Base-by-base conservation (phyloP, 1,139 yeast genomes). In the Zygosaccharomyces sapae region DNA sequence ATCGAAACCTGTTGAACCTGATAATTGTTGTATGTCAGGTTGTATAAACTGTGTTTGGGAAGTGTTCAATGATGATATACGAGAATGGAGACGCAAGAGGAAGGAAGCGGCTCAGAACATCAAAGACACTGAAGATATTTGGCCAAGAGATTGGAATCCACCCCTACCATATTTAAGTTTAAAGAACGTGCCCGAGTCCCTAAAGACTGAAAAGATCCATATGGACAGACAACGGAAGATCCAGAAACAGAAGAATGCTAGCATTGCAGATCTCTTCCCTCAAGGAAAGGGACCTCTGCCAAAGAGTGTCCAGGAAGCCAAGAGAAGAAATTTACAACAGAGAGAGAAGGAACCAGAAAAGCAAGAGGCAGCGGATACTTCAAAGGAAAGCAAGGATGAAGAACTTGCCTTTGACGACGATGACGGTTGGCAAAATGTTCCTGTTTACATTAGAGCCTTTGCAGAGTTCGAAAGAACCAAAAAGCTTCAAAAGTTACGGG, bases 11-110 rank as follows among this genome's bases (percentile, higher is more conserved):
- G 73, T 71, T 4, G 96, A 88, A 59, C 97, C 97, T 2, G 95
- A 89, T 59, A 89, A 90, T 65, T 92, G 98, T 66, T 92, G 98
- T 66, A 89, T 89, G 96, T 83, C 95, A 54, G 98, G 98, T 1
- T 92, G 98, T 66, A 81, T 88, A 35, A 87, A 90, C 66, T 92
- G 98, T 67, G 97, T 92, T 1, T 92, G 97, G 97, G 97, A 90
- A 58, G 70, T 86, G 48, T 92, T 80, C 65, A 83, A 85, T 56
- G 97, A 90, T 46, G 97, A 92, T 63, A 61, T 90, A 43, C 82
- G 80, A 55, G 89, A 88, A 24, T 92, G 96, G 96, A 79, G 80
- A 58, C 63, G 55, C 1, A 69, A 74, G 57, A 72, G 95, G 30
- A 67, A 68, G 42, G 65, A 72, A 50, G 97, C 96, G 0, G 86